Percentiles rank a stretch among this genome's conserved stretches.
Evolutionary conservation across 352 stramenopile species (phyloP).

Genomic region (Globisporangium cederbergense): DNA sequence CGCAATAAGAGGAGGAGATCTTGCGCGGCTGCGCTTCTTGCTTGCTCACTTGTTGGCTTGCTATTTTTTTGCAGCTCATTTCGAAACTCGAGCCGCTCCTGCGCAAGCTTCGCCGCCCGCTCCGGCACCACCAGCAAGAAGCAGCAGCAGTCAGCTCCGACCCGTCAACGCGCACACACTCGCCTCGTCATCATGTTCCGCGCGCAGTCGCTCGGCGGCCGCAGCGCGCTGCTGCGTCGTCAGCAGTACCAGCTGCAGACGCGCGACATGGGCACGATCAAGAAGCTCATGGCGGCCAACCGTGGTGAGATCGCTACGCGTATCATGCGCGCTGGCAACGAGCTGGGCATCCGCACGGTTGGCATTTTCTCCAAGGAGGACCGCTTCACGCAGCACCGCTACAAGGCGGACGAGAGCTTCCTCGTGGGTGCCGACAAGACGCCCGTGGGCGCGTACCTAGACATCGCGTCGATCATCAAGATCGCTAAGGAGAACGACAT

Average conservation of each 20-base stretch:
- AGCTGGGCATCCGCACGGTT: conserved; percentile 91
- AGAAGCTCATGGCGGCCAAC: conserved; percentile 97
- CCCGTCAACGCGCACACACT: not conserved
- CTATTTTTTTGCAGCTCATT: conserved; percentile 3
- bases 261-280: conserved; percentile 80
- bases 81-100: conserved; percentile 6
- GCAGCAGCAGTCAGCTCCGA: not conserved
- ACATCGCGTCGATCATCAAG: conserved; percentile 92
- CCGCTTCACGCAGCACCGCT: conserved; percentile 94
- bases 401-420: conserved; percentile 97
- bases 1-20: conserved; percentile 6
- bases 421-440: conserved; percentile 89
- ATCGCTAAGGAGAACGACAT: conserved; percentile 91
- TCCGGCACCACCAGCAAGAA: not conserved
- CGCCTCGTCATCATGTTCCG: conserved; percentile 32
- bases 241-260: conserved; percentile 18
- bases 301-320: conserved; percentile 97
- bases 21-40: conserved; percentile 5
- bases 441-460: conserved; percentile 94
- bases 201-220: conserved; percentile 28
- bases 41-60: not conserved
- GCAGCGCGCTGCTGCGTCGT: conserved; percentile 15
- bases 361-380: conserved; percentile 93
- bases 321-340: conserved; percentile 93
- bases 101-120: not conserved